Evolutionary conservation across 1,284 basidiomycete species (phyloP).

Genomic region (Fistulina hepatica): DNA sequence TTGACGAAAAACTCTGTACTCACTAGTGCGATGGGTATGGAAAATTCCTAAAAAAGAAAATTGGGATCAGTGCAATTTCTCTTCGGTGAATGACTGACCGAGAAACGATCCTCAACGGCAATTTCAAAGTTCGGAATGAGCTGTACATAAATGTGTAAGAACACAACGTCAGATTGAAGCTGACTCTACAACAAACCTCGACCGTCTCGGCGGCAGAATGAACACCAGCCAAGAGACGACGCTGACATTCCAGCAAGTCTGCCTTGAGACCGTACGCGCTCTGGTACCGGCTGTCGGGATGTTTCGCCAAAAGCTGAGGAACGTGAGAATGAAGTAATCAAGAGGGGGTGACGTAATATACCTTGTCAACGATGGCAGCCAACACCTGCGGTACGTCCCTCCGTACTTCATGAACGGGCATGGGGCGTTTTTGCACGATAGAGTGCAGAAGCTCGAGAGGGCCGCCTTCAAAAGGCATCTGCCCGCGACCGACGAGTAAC

Average conservation of each 20-base stretch:
- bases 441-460: constrained; percentile 56
- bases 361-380: constrained; percentile 60
- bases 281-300: constrained; percentile 55
- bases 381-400: constrained; percentile 60
- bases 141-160: constrained; percentile 21
- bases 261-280: constrained; percentile 56
- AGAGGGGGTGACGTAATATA: constrained; percentile 13
- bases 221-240: constrained; percentile 45
- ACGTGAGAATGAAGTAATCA: constrained; percentile 2
- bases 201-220: constrained; percentile 40
- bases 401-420: constrained; percentile 65
- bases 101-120: constrained; percentile 48
- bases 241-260: constrained; percentile 57
- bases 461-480: constrained; percentile 62
- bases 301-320: constrained; percentile 47
- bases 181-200: constrained; percentile 38
- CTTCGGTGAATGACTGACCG: constrained; percentile 27
- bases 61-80: constrained; percentile 1
- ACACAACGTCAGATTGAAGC: constrained; percentile 8
- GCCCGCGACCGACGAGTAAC: constrained; percentile 52
- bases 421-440: constrained; percentile 57
- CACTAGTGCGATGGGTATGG: constrained; percentile 53
- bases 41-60: constrained; percentile 40
- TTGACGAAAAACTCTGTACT: constrained; percentile 11
- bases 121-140: constrained; percentile 60